Evolutionary conservation across 139 green algal genomes (phyloP), one percentile per base, ranked within the genome.

Genomic region (Coelastrella sp.): DNA sequence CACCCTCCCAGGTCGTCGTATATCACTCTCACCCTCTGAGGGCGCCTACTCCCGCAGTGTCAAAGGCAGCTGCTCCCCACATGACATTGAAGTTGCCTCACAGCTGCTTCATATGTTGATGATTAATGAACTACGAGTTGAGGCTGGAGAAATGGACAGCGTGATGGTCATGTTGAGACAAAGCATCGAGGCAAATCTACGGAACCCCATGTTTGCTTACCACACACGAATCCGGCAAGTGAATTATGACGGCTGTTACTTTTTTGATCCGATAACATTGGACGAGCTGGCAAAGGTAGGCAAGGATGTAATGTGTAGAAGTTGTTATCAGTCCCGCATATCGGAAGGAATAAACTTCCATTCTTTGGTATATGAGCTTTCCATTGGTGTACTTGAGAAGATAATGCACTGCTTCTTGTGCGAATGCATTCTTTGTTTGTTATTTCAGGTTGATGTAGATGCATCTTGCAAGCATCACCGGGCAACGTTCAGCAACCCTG

Each of bases 101-200:
- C 93, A 97, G 93, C 91, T 98, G n/a, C 67, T 97, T 13, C 90
- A 98, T 91, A 77, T 90, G 87, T 90, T 97, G 23, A 94, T 97
- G 86, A 93, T 74, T 21, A 86, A 30, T n/a, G 23, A 69, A 5
- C 30, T 34, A 23, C 17, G 51, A 0, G 66, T 82, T 21, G 21
- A 69, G 21, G 8, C 23, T 0, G 75, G 53, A 34, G 75, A 82
- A 32, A 53, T 71, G 75, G 75, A 71, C 35, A 51, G 51, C 35
- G 51, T 82, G 0, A 69, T 82, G 53, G 9, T 69, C 8, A 51
- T 71, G 71, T 21, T 91, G 38, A 68, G 77, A 21, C 88, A 96
- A 84, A 68, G 63, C 67, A 88, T 97, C 15, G 87, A 90, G 63
- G 90, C 90, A 2, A 87, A 93, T 79, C 79, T 89, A 25, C 88